phyloP scores from a whole-genome alignment of 257 asterid genomes.

The Ophiorrhiza pumila region DNA sequence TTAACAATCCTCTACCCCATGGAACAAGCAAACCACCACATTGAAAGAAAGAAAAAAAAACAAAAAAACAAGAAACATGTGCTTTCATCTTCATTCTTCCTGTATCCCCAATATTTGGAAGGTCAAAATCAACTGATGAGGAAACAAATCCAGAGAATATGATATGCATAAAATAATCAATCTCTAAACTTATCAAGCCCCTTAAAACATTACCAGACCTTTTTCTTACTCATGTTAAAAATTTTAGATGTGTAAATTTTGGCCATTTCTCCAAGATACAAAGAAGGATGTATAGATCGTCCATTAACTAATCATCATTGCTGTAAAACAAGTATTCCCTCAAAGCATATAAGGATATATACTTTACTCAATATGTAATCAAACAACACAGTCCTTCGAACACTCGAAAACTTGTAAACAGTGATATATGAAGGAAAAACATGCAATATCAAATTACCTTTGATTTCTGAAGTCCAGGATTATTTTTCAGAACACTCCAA shows the following conservation, averaged over 20 bases:
- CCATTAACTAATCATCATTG: not conserved
- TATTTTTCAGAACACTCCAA: conserved; percentile 81
- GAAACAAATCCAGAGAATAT: not conserved
- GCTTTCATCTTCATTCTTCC: not conserved
- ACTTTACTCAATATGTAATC: not conserved
- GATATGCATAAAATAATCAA: not conserved
- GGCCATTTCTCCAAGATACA: not conserved
- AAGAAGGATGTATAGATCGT: not conserved
- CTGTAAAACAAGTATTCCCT: not conserved
- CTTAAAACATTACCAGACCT: not conserved
- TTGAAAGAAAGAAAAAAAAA: not conserved
- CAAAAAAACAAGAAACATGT: not conserved
- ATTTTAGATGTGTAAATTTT: not conserved
- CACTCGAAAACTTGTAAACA: not conserved
- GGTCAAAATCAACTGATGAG: not conserved
- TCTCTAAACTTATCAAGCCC: not conserved
- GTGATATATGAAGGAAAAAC: not conserved
- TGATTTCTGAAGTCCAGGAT: conserved; percentile 50
- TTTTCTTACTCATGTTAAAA: not conserved
- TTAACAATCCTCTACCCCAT: not conserved
- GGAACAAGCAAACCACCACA: not conserved
- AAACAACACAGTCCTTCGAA: not conserved
- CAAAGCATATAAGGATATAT: not conserved
- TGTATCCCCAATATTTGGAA: not conserved
- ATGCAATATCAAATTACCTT: conserved; percentile 45